Percentiles rank a stretch among this genome's conserved stretches.
These are phyloP conservation scores for Eudorina sp. DNA, from an alignment of 139 green algal species.

Conservation along the genomic window DNA sequence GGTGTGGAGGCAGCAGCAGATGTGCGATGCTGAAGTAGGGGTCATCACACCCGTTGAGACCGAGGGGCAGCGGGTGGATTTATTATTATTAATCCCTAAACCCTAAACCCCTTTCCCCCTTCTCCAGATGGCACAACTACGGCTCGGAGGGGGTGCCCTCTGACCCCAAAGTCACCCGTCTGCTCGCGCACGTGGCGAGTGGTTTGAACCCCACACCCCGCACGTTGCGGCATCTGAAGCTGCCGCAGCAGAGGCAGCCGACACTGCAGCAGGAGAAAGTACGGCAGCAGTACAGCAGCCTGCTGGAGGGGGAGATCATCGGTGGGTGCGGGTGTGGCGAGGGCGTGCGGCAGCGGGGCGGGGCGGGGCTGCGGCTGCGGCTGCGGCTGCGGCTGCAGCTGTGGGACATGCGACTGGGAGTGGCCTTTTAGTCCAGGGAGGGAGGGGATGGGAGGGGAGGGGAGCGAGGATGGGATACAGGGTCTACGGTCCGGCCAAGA, in stretches of 20 bases:
- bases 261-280: background rate
- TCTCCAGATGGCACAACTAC: slow-evolving; percentile 35
- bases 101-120: background rate
- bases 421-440: too few species aligned
- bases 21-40: background rate
- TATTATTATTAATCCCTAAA: too few species aligned
- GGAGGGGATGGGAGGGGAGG: too few species aligned
- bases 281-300: background rate
- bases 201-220: background rate
- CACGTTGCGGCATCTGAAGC: background rate
- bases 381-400: too few species aligned
- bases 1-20: background rate
- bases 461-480: too few species aligned
- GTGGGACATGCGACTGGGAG: too few species aligned
- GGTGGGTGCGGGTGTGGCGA: background rate
- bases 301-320: background rate
- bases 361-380: too few species aligned
- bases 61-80: too few species aligned
- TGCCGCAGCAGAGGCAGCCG: background rate
- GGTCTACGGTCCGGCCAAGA: too few species aligned
- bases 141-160: slow-evolving; percentile 1
- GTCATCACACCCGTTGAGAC: too few species aligned
- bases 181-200: slow-evolving; percentile 3
- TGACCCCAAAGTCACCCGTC: background rate
- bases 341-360: too few species aligned